Evolutionary conservation across 2,329 filamentous ascomycete species (phyloP), one percentile per base, ranked within the genome.

Genomic region (Clonostachys byssicola): DNA sequence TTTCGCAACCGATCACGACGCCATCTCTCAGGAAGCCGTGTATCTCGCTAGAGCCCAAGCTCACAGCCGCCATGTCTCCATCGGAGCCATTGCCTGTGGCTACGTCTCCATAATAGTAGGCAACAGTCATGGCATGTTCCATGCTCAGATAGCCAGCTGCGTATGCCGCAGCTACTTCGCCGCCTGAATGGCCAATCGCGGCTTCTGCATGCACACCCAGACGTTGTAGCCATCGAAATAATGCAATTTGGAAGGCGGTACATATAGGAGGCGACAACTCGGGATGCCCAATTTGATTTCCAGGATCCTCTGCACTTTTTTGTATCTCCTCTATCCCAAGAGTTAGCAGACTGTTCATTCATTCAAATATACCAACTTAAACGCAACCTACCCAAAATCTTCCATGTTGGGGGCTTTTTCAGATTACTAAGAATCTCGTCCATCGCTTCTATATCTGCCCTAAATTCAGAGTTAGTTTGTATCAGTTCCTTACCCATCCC

Each of bases 161-260:
- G 45, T 67, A 71, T 1, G 72, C 70, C 9, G 72, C 72, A 1
- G 71, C 71, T 33, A 74, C 67, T 46, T 75, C 72, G 3, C 72
- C 72, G 1, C 71, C 73, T 1, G 71, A 74, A 50, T 75, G 72
- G 1, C 72, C 71, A 7, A 73, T 57, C 3, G 71, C 67, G 6
- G 61, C 62, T 0, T 53, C 43, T 0, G 73, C 70, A 12, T 49
- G 51, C n/a, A 77, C 60, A 2, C 63, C 65, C 39, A 50, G 52
- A 12, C 35, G 34, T 3, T n/a, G 20, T 33, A 68, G 53, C 2
- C 65, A 48, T 18, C 63, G 55, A 2, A 67, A 56, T 5, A 71
- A 46, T 8, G 47, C 62, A 12, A 71, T 50, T 47, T 70, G 68
- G 2, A 71, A 17, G 1, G 64, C 65, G 7, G 63, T 67, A 45